A percentile compares a stretch with the other conserved stretches of the same genome.
Conservation (phyloP, 768 basidiomycete genomes). For the Trametes coccinea region DNA sequence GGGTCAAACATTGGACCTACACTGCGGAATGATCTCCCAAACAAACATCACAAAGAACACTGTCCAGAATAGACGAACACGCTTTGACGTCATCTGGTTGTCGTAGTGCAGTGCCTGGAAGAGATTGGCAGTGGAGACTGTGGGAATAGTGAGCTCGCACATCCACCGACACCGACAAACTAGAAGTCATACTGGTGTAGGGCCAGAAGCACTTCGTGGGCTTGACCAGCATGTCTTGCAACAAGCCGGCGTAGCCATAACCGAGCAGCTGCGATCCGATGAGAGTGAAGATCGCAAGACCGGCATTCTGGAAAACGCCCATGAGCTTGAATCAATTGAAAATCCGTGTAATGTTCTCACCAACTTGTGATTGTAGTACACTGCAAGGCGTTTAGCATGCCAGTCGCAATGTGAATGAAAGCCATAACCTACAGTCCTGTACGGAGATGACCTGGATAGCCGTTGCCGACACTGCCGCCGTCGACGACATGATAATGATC, state of each 20-base stretch:
- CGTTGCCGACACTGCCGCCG: conserved; percentile 35
- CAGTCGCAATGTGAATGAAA: background rate
- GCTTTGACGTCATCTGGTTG: conserved; percentile 39
- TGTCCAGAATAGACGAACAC: conserved; percentile 42
- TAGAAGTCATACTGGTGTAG: conserved; percentile 23
- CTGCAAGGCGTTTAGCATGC: conserved; percentile 4
- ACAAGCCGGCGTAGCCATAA: conserved; percentile 36
- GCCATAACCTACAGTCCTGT: conserved; percentile 30
- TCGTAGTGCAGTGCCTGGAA: conserved; percentile 41
- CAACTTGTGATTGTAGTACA: conserved; percentile 43
- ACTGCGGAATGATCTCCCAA: conserved; percentile 43
- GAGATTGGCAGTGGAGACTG: conserved; percentile 31
- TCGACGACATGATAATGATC: conserved; percentile 39
- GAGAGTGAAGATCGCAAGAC: conserved; percentile 38
- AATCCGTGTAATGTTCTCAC: conserved; percentile 7
- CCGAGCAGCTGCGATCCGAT: conserved; percentile 38
- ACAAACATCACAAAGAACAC: conserved; percentile 36
- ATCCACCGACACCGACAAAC: no score
- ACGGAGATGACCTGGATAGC: conserved; percentile 37
- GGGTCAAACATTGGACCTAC: conserved; percentile 29
- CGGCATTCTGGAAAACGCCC: conserved; percentile 23
- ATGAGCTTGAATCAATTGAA: background rate
- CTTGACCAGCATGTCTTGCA: conserved; percentile 51
- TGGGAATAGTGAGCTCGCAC: no score
- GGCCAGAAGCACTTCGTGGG: conserved; percentile 43